These are phyloP conservation scores for Epichloe glyceriae DNA, from an alignment of 2,329 filamentous ascomycete species.

Conservation along the genomic window DNA sequence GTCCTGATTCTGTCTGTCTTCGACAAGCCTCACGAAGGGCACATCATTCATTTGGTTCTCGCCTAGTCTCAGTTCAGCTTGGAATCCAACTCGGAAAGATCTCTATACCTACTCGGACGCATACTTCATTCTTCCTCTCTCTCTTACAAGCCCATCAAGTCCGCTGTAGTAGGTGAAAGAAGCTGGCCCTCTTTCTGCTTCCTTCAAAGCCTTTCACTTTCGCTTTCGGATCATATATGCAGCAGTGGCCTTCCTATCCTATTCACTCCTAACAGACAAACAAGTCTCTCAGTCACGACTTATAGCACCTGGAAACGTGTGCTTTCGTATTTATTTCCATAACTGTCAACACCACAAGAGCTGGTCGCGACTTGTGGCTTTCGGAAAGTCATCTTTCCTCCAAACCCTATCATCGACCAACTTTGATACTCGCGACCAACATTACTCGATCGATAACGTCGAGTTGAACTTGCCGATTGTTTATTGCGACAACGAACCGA, in stretches of 20 bases:
- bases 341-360: not conserved
- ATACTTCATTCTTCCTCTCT: not conserved
- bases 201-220: not conserved
- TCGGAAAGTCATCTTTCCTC: not conserved
- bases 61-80: slow-evolving; percentile 3
- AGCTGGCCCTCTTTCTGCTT: slow-evolving; percentile 3
- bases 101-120: not conserved
- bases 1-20: slow-evolving; percentile 4
- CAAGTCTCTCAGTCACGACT: not conserved
- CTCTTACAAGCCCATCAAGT: not conserved
- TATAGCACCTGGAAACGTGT: not conserved
- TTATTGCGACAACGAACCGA: not conserved
- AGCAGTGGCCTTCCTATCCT: not conserved
- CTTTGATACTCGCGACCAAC: not conserved
- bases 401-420: not conserved
- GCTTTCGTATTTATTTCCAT: not conserved
- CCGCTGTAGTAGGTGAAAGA: slow-evolving; percentile 2
- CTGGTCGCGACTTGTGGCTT: not conserved
- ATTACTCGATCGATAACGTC: not conserved
- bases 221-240: not conserved
- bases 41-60: slow-evolving; percentile 3
- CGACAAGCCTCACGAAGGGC: slow-evolving; percentile 3
- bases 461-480: not conserved
- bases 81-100: not conserved
- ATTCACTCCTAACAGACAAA: not conserved